Percentiles rank a stretch among this genome's conserved stretches.
These are phyloP conservation scores for Fusarium haematococcum DNA, from an alignment of 2,329 filamentous ascomycete genomes.

Conservation along the genomic window DNA sequence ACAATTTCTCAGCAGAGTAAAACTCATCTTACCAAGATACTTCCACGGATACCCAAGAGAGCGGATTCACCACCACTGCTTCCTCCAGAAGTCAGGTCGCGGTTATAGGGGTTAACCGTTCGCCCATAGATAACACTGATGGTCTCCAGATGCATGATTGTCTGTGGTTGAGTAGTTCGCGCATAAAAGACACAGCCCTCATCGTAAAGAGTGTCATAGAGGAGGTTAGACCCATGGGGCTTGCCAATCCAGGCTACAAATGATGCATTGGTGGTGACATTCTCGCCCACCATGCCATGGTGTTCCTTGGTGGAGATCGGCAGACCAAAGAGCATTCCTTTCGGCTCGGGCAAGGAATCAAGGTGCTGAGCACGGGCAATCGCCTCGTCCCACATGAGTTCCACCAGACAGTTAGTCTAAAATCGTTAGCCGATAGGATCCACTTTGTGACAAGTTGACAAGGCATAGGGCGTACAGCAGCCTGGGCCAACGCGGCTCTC, in stretches of 20 bases:
- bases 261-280: slow-evolving; percentile 45
- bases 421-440: not conserved
- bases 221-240: slow-evolving; percentile 48
- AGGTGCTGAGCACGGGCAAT: slow-evolving; percentile 49
- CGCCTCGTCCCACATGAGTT: slow-evolving; percentile 51
- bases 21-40: slow-evolving; percentile 46
- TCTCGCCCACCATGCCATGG: slow-evolving; percentile 50
- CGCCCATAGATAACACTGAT: slow-evolving; percentile 73
- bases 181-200: slow-evolving; percentile 58
- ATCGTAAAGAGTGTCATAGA: slow-evolving; percentile 46
- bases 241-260: slow-evolving; percentile 49
- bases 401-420: slow-evolving; percentile 50
- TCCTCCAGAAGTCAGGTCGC: slow-evolving; percentile 71
- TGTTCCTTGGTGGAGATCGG: slow-evolving; percentile 52
- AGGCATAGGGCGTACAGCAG: slow-evolving; percentile 27
- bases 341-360: slow-evolving; percentile 49
- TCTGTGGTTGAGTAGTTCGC: slow-evolving; percentile 77
- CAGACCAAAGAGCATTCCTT: slow-evolving; percentile 49
- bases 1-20: rapidly evolving
- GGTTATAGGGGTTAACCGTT: slow-evolving; percentile 73
- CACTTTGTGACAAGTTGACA: no score
- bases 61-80: slow-evolving; percentile 69
- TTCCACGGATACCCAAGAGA: slow-evolving; percentile 55
- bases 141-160: slow-evolving; percentile 66
- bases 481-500: slow-evolving; percentile 43